Evolutionary conservation across 768 basidiomycete species (phyloP).

Genomic region (Termitomyces sp.): DNA sequence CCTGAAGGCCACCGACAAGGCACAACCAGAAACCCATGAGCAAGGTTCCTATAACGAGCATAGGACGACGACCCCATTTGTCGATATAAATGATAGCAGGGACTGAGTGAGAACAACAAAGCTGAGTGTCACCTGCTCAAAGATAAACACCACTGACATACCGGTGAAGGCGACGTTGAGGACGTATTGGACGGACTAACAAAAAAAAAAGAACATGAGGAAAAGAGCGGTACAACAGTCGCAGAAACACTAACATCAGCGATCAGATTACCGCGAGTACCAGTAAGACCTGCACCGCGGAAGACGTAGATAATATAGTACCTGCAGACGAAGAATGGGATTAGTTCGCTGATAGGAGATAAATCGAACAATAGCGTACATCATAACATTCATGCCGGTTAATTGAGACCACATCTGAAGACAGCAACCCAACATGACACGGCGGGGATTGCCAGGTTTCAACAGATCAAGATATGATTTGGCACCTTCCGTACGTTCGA

Average conservation of each 20-base stretch:
- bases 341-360: neutral
- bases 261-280: conserved; percentile 69
- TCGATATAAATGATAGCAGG: conserved; percentile 66
- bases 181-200: conserved; percentile 63
- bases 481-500: conserved; percentile 67
- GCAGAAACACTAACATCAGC: conserved; percentile 39
- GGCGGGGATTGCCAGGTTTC: conserved; percentile 62
- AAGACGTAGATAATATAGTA: conserved; percentile 72
- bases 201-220: neutral
- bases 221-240: neutral
- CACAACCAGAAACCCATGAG: conserved; percentile 76
- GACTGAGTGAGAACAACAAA: conserved; percentile 26
- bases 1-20: conserved; percentile 77
- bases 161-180: conserved; percentile 42
- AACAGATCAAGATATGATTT: conserved; percentile 68
- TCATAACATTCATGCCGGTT: conserved; percentile 80
- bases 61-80: conserved; percentile 75
- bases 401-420: conserved; percentile 83
- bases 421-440: conserved; percentile 65
- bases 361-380: conserved; percentile 34
- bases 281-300: conserved; percentile 73
- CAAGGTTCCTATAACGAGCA: conserved; percentile 61
- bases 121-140: conserved; percentile 27
- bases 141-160: conserved; percentile 39
- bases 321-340: conserved; percentile 23